Base-by-base conservation (phyloP, 148 eudicot genomes). In the Heliamphora exappendiculata region DNA sequence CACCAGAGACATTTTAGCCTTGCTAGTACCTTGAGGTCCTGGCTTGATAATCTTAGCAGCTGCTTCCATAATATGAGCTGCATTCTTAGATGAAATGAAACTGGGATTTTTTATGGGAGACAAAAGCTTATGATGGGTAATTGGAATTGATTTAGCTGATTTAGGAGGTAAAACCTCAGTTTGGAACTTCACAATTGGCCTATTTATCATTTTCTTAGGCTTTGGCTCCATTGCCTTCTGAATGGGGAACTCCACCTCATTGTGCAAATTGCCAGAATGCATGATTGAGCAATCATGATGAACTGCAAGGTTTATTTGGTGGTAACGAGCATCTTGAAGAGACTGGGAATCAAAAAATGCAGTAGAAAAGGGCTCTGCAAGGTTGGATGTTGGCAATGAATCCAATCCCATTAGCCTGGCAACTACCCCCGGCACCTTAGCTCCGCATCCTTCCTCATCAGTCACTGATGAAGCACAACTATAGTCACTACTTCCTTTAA, bases 371-470 rank as follows among this genome's bases (percentile, higher is more conserved):
- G 87, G 79, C 50, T 91, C 98, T 24, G 76, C 33, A 41, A 69
- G 44, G 64, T 84, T 89, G 60, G 90, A 85, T 59, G 85, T 83
- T 39, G 98, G 97, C 86, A 94, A 45, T 24, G 95, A 86, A 79
- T 94, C 97, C 72, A 94, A 80, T 67, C 98, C 98, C 98, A 94
- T 94, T 29, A 94, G 95, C 87, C 95, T 88, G 16, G 97, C 98
- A 54, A 94, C 92, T 31, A 94, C 98, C 33, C 95, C 85, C 1
- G 97, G 98, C 31, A 92, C 90, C 84, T 79, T 90, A 20, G 81
- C 68, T 54, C 89, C 90, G 57, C 69, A 84, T 63, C 81, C 79
- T 57, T 94, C 98, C 65, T 94, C 98, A 77, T 92, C 97, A 1
- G 93, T 90, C 44, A 92, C 81, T 28, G 98, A 94, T 20, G 98